Evolutionary conservation across 495 filamentous ascomycete genomes (phyloP), one percentile per base, ranked within the genome.

Genomic region (Neurospora sublineolata): DNA sequence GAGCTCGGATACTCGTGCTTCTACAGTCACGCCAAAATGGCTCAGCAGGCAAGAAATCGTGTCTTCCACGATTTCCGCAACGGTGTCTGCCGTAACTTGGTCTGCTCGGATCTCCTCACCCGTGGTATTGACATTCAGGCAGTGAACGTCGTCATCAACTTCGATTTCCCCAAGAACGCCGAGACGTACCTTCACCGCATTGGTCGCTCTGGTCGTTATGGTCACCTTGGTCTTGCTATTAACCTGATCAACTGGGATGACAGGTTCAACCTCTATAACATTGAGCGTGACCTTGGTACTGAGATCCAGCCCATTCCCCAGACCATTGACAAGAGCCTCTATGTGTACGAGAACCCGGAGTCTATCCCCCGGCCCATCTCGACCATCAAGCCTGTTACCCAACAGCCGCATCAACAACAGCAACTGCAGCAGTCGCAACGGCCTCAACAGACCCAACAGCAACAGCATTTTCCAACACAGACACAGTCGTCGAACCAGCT

Each of bases 171-270:
- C 9, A 99, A 99, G 85, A 98, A 99, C 77, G 96, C 95, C 30
- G 95, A 99, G 81, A 99, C 95, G 0, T 99, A 99, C 79, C 92
- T 99, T 30, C 95, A 99, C 82, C 94, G 95, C 73, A 98, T 99
- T 80, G 95, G 95, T 81, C 92, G 95, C 75, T 99, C 95, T 52
- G 95, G 95, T 71, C 92, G 95, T 70, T 99, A 97, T 78, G 95
- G 95, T 71, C 95, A 99, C 83, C 86, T 98, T 78, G 95, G 95
- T 84, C 85, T 99, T 74, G 95, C 95, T 68, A 99, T 99, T 81
- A 99, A 99, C 79, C 86, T 99, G 76, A 98, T 99, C 84, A 97
- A 94, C 78, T 99, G 95, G 95, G 95, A 98, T 72, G 95, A 99
- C 80, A 89, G 95, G 37, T 98, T 97, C 87, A 99, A 98, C 81